Evolutionary conservation across 352 stramenopile species (phyloP).

Genomic region (Phytophthora pinifolia): DNA sequence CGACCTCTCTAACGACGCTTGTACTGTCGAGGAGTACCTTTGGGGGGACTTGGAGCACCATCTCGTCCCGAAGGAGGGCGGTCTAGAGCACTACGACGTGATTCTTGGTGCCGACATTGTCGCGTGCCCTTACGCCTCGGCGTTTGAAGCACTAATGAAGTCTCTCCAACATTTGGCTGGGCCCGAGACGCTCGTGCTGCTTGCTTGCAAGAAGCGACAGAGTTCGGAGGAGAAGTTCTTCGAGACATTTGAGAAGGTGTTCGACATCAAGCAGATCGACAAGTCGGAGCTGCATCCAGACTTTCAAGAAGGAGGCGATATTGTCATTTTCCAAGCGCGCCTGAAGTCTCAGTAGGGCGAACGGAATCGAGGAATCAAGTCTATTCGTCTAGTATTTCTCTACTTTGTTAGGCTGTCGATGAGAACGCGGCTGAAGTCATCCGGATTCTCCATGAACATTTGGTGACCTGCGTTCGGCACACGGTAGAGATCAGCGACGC

Average conservation of each 20-base stretch:
- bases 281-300: conserved; percentile 57
- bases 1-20: conserved; percentile 18
- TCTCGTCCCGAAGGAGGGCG: conserved; percentile 20
- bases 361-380: conserved; percentile 12
- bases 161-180: conserved; percentile 50
- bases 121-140: conserved; percentile 74
- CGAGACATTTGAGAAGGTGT: conserved; percentile 43
- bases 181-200: conserved; percentile 48
- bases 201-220: conserved; percentile 80
- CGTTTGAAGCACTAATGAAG: conserved; percentile 60
- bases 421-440: conserved; percentile 65
- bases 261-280: conserved; percentile 45
- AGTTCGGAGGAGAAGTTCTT: conserved; percentile 73
- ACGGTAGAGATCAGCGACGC: conserved; percentile 49
- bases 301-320: conserved; percentile 61
- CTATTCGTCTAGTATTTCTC: conserved; percentile 15
- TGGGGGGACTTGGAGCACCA: conserved; percentile 52
- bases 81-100: conserved; percentile 52
- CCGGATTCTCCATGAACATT: conserved; percentile 83
- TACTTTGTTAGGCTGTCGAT: conserved; percentile 40
- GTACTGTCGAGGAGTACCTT: conserved; percentile 48
- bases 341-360: conserved; percentile 19
- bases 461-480: conserved; percentile 73
- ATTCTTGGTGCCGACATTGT: conserved; percentile 83
- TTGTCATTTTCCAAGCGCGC: conserved; percentile 60